Evolutionary conservation across 495 filamentous ascomycete genomes (phyloP), one percentile per base, ranked within the genome.

Genomic region (Talaromyces thailandensis): DNA sequence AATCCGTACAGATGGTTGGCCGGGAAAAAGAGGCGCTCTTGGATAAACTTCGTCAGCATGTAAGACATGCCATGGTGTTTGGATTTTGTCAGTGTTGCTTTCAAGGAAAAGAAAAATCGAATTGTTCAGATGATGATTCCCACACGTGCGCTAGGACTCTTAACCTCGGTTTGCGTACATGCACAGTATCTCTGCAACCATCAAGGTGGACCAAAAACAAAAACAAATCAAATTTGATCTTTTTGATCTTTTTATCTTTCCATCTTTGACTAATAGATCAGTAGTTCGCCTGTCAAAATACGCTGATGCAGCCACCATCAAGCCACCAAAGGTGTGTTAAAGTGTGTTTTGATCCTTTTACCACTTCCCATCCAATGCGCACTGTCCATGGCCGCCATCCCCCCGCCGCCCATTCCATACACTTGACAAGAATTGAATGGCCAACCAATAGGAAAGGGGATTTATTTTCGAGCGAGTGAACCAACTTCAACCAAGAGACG

Each of bases 211-310:
- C 12, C 31, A 3, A 35, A 35, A 28, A 35, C 9, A 35, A 28
- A 35, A 35, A 35, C 31, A 35, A 35, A 35, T 35, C 14, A 16
- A 40, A 16, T 40, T 40, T 32, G 6, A 9, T 32, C 16, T 40
- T 16, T 16, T 40, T 40, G n/a, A n/a, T n/a, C n/a, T 40, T 40
- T 40, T 40, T 21, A 21, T 48, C 6, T 48, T 43, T n/a, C n/a
- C 21, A n/a, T n/a, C n/a, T n/a, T 53, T 53, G 52, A 55, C 14
- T 24, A 55, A 52, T 24, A 26, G 24, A 29, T 57, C 18, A 23
- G 26, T 57, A 31, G 55, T 57, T 57, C 55, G 31, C 55, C 55
- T 57, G 55, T 57, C 55, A 57, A 24, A 28, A 57, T 57, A 25
- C 55, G 21, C 28, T 29, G 26, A 57, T 57, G 26, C 55, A 57